Percentiles rank a stretch among this genome's conserved stretches.
Evolutionary conservation across 192 early-diverging fungal species (phyloP).

Genomic region (Gonapodya prolifera): DNA sequence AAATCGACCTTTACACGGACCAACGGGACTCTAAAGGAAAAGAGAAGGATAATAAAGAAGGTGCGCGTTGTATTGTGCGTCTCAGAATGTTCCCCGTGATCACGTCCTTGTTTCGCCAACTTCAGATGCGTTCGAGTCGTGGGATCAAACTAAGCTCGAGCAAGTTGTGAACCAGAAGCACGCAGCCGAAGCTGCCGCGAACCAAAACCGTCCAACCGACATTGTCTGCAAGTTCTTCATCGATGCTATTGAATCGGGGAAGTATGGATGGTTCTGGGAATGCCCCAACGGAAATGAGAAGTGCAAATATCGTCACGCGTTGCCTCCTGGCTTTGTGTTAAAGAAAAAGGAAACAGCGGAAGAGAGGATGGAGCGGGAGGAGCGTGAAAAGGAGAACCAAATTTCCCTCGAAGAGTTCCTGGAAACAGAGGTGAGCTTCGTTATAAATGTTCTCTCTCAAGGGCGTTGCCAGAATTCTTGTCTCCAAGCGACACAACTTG

Average conservation of each 20-base stretch:
- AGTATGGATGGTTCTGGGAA: conserved; percentile 99
- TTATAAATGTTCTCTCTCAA: conserved; percentile 1
- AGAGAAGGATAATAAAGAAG: background rate
- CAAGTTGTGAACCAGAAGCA: conserved; percentile 74
- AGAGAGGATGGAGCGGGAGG: conserved; percentile 54
- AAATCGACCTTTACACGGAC: conserved; percentile 92
- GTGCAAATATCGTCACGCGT: conserved; percentile 93
- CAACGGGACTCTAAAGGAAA: conserved; percentile 47
- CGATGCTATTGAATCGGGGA: conserved; percentile 86
- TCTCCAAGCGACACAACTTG: conserved; percentile 72
- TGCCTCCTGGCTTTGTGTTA: conserved; percentile 91
- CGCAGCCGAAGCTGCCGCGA: conserved; percentile 29
- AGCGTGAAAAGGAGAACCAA: conserved; percentile 57
- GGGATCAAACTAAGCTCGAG: conserved; percentile 89
- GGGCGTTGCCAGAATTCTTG: conserved; percentile 5
- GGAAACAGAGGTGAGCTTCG: conserved; percentile 65
- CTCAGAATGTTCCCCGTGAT: too few species aligned
- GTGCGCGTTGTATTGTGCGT: background rate
- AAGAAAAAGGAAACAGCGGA: conserved; percentile 74
- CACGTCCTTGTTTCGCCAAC: too few species aligned
- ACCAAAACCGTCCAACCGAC: conserved; percentile 74
- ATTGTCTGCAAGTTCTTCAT: conserved; percentile 99
- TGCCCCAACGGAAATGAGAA: conserved; percentile 88
- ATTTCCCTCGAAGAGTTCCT: conserved; percentile 96
- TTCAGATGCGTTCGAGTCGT: conserved; percentile 85